A percentile compares a stretch with the other conserved stretches of the same genome.
Evolutionary conservation across 768 basidiomycete species (phyloP).

Genomic region (Phaffia tasmanica): DNA sequence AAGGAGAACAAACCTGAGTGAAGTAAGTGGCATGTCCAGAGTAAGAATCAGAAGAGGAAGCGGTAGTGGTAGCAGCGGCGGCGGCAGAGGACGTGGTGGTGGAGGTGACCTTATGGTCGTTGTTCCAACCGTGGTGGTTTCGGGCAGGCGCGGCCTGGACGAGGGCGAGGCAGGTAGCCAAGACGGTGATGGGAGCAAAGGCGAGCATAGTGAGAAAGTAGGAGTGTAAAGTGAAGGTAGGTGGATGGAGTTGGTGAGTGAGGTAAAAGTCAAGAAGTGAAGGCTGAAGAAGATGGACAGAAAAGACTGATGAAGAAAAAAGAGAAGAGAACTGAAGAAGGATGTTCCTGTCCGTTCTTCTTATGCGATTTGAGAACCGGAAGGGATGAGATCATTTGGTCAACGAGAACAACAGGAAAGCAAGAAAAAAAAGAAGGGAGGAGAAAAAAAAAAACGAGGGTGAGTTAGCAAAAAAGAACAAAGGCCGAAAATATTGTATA

Average conservation of each 20-base stretch:
- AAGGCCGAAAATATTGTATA: too few species aligned
- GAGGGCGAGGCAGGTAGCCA: constrained; percentile 1
- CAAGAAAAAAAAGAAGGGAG: too few species aligned
- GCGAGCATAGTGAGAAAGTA: background rate
- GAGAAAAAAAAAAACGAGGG: too few species aligned
- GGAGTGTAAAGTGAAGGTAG: background rate
- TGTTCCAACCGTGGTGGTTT: constrained; percentile 8
- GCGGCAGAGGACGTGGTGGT: constrained; percentile 27
- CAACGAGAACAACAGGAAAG: too few species aligned
- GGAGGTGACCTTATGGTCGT: constrained; percentile 43
- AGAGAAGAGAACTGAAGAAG: too few species aligned
- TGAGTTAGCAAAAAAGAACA: too few species aligned
- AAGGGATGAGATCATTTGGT: too few species aligned
- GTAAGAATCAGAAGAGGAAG: constrained; percentile 28
- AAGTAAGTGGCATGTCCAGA: constrained; percentile 46
- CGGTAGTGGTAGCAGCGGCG: constrained; percentile 28
- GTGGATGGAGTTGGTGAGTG: background rate
- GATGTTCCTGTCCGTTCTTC: too few species aligned
- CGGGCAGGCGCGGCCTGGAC: constrained; percentile 3
- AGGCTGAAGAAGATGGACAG: background rate
- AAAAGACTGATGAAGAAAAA: too few species aligned
- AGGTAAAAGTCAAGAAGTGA: background rate
- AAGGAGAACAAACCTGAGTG: constrained; percentile 59
- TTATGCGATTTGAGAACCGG: too few species aligned
- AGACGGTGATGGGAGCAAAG: constrained; percentile 4